Evolutionary conservation across 495 filamentous ascomycete genomes (phyloP), one percentile per base, ranked within the genome.

Genomic region (Niebla homalea): DNA sequence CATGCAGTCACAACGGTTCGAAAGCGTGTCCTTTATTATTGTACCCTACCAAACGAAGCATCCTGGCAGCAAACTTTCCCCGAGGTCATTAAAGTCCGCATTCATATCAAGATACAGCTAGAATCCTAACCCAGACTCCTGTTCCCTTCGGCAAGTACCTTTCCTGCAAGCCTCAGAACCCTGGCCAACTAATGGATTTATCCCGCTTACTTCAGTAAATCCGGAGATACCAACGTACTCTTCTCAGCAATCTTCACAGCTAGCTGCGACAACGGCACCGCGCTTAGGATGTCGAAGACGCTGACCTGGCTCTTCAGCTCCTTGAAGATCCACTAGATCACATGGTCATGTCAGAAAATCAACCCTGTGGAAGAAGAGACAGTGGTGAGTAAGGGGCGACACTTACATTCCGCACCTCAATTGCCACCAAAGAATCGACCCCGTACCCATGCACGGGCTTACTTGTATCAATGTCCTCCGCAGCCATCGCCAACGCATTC

Each of bases 361-460:
- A 12, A 32, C 8, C 14, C 29, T 32, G 29, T 32, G 29, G 14
- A 32, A 32, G 29, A 32, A 5, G 26, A 10, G 26, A 5, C 26
- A 29, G 26, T 6, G 3, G 5, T 7, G 29, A 32, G 8, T 32
- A 7, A 32, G 29, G 7, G 29, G 29, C 5, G 29, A 32, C 2
- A 32, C 29, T 32, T 32, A 32, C 29, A 44, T 66, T 67, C 19
- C 66, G 61, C 12, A 70, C 51, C 2, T 63, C 63, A 11, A 66
- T 62, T 1, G 65, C 63, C 43, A 64, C 64, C 14, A 70, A 55
- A 1, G 67, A 70, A 43, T 70, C 67, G 16, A 70, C 58, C n/a
- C 64, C 64, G 43, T 61, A 64, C 12, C 51, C 44, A 14, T 57
- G 54, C 18, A 60, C 38, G 0, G 64, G 52, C 45, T 56, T 60